Base-by-base conservation (phyloP, 1,284 basidiomycete genomes). In the Cryptococcus hybrid region DNA sequence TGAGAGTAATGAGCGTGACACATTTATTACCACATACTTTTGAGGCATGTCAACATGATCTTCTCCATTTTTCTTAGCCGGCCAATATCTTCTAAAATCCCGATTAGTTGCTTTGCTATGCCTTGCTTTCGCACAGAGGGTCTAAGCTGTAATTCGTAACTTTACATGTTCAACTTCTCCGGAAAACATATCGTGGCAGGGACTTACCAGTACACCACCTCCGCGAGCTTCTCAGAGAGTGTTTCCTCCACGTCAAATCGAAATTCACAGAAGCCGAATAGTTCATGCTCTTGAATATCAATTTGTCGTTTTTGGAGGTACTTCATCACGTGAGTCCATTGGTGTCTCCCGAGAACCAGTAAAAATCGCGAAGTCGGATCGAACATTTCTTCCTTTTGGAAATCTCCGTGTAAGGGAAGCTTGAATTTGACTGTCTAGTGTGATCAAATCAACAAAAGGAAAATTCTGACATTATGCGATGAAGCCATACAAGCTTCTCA, bases 201-300 rank as follows among this genome's bases (percentile, higher is more conserved):
- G 12, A 66, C 73, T 43, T 47, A 76, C 74, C 72, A 74, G 54
- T 76, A 76, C 1, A 71, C 58, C 2, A 76, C 73, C 58, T 74
- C 73, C 2, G 60, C 73, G 50, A 74, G 71, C 30, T 63, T 55
- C 2, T 52, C 37, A 2, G 60, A 61, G 50, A 72, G 46, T 3
- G 76, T 78, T 57, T 77, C 72, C 60, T 77, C 76, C 3, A 70
- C 75, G 52, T 76, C 75, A 52, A 77, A 78, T n/a, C 75, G 63
- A 53, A 76, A 77, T 39, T 67, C 67, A n/a, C 63, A 67, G 52
- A 69, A 78, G 13, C 71, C 76, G 7, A 75, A 38, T 38, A 76
- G 37, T 5, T 65, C 61, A 0, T 65, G 63, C 39, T 3, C 44
- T 42, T 30, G 13, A 13, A 15, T 11, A 11, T 44, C 39, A n/a